Base-by-base conservation (phyloP, 768 basidiomycete genomes). In the Strobilomyces dryophilus region DNA sequence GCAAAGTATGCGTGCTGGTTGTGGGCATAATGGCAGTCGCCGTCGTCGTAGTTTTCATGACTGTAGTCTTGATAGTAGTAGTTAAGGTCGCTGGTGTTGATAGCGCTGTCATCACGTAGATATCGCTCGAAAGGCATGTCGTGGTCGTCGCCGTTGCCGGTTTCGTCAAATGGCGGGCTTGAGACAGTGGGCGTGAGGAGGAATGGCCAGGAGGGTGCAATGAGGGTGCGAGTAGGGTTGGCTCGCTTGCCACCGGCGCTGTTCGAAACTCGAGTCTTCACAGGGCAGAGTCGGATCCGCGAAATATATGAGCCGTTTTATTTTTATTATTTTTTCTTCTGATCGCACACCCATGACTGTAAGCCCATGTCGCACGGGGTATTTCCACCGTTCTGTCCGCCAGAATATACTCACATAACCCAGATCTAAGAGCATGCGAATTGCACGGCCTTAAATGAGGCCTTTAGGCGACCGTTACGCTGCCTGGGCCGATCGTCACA, bases 41-140 rank as follows among this genome's bases (percentile, higher is more conserved):
- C 47, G n/a, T 55, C 43, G 47, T 66, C 52, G 44, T 53, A 47
- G 32, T 12, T 15, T 27, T 31, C 8, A 34, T 40, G 32, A 24
- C 57, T 51, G 20, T 41, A 37, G 49, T 68, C 51, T 47, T 59
- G 53, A 44, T 57, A 55, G 42, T 50, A 47, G 47, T 47, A 50
- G 44, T 31, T 41, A 15, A 51, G 35, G 40, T 62, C 45, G 37
- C 15, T 44, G 44, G n/a, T n/a, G n/a, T n/a, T 18, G 53, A 40
- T 14, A 1, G 40, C 2, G 18, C 49, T 52, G 6, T 61, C 61
- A 34, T 71, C 63, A 32, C 67, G 49, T 9, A 77, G 66, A 60
- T 77, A 77, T 51, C 61, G 69, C 54, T 72, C 68, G 55, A 77
- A 77, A 17, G 76, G 76, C 74, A 75, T 75, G 49, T 51, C 52